Conservation (phyloP, 2,329 filamentous ascomycete genomes). For the Atkinsonella texensis region DNA sequence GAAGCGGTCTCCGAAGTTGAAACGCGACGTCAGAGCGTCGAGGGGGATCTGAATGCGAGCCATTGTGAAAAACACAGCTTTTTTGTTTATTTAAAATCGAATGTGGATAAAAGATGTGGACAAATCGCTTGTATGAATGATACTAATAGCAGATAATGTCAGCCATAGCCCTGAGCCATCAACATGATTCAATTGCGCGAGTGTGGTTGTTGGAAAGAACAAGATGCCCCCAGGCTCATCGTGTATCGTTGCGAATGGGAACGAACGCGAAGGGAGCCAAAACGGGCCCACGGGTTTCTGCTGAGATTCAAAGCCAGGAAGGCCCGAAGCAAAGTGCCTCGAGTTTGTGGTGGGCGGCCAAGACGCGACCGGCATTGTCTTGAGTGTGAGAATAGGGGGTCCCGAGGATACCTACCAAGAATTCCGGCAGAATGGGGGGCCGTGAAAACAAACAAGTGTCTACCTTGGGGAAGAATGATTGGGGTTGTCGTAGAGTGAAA, state of each 20-base stretch:
- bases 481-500: slow-evolving; percentile 2
- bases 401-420: slow-evolving; percentile 1
- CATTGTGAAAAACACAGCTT: slow-evolving; percentile 37
- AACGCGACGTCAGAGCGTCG: slow-evolving; percentile 78
- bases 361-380: neutral
- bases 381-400: neutral
- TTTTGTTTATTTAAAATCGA: neutral
- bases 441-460: neutral
- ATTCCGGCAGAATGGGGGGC: neutral
- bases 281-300: neutral
- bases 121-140: neutral
- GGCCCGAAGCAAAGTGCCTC: neutral
- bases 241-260: no score
- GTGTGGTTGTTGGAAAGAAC: neutral
- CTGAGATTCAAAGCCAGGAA: neutral
- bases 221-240: neutral
- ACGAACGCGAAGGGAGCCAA: neutral
- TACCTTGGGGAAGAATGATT: neutral
- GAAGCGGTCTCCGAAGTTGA: slow-evolving; percentile 80
- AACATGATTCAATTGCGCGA: neutral
- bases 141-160: neutral
- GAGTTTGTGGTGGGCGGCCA: neutral
- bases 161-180: neutral
- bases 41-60: slow-evolving; percentile 85
- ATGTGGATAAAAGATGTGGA: neutral